phyloP scores from a whole-genome alignment of 2,329 filamentous ascomycete genomes.

The Zarea fungicola region DNA sequence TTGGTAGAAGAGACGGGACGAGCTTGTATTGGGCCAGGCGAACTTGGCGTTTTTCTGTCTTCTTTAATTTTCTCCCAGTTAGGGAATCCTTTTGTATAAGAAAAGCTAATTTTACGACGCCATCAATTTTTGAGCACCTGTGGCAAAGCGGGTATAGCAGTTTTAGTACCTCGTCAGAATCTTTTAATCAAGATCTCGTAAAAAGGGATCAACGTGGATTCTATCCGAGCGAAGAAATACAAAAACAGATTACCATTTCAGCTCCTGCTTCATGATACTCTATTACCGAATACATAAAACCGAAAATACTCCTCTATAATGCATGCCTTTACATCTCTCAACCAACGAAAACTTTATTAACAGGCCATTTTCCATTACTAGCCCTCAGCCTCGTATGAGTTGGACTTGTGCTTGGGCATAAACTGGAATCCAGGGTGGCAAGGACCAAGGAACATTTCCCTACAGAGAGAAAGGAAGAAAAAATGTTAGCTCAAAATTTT shows the following conservation, averaged over 20 bases:
- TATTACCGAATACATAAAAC: no score
- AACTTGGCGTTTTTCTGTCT: no score
- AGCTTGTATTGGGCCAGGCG: no score
- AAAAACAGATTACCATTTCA: not conserved
- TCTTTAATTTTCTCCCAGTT: no score
- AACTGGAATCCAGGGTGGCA: conserved; percentile 89
- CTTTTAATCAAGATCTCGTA: conserved; percentile 1
- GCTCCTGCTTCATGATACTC: no score
- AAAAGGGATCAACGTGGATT: not conserved
- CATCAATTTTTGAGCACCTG: not conserved
- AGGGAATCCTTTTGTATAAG: no score
- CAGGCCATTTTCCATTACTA: no score
- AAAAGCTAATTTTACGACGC: no score
- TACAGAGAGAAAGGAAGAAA: conserved; percentile 41
- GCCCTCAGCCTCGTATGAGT: conserved; percentile 76
- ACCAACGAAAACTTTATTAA: no score
- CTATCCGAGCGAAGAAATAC: not conserved
- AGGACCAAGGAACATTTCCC: conserved; percentile 96
- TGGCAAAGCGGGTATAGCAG: not conserved
- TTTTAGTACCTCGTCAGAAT: conserved; percentile 1
- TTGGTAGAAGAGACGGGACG: no score
- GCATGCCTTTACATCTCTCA: not conserved
- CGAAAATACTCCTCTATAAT: conserved; percentile 7
- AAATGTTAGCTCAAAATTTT: conserved; percentile 12
- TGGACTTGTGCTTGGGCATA: conserved; percentile 96